Base-by-base conservation (phyloP, 139 green algal genomes). In the Zygnema circumcarinatum region DNA sequence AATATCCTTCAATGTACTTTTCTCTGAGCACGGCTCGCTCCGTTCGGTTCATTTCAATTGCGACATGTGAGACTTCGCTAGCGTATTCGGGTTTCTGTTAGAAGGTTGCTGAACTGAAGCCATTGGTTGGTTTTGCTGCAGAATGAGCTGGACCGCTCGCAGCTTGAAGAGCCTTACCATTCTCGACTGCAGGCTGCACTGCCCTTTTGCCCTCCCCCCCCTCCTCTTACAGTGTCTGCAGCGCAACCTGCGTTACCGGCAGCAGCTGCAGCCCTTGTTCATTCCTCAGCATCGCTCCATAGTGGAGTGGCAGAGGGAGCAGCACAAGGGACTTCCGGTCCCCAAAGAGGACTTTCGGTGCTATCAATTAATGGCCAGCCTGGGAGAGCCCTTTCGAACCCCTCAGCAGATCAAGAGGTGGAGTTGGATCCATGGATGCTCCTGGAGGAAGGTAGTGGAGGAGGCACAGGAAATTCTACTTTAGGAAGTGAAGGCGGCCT, bases 381-480 rank as follows among this genome's bases (percentile, higher is more conserved):
- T 16, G 36, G 80, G 79, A 39, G 36, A 3, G 7, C 22, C 3
- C 38, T 53, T 3, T 41, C 54, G 78, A 35, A 83, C 29, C 31
- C 78, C 32, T 33, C 31, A 2, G 20, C 78, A 2, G 79, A 86
- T 3, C 29, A 33, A 21, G 79, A 83, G 31, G 36, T 86, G 33
- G 79, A 86, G 67, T 3, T 86, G 56, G 79, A 86, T 31, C 79
- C 79, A 20, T 86, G 79, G 79, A 40, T 75, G n/a, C 7, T 86
- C 20, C 3, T 86, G 33, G 79, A 86, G 33, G 79, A 86, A 85
- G 79, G 79, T 2, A 47, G 31, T 40, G 33, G 76, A 39, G 35
- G 32, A 39, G 40, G 41, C 7, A 11, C 7, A 39, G 76, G 76
- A 81, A 76, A 11, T 83, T 3, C 38, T 3, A 33, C 22, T 67